phyloP scores from a whole-genome alignment of 306 rosid genomes.

The cucumber (Cucumis sativus) region Cucumber_9930_V3 NC_026657.2:29205501-29206000 shows the following conservation, averaged over 20 bases:
- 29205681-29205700: not conserved
- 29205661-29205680: not conserved
- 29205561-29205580: not conserved
- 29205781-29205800: constrained; percentile 48
- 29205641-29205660: not conserved
- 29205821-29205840: not conserved
- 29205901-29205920: too few relatives aligned
- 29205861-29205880: too few relatives aligned
- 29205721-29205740: constrained; percentile 49
- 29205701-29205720: constrained; percentile 56
- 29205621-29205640: too few relatives aligned
- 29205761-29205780: constrained; percentile 57
- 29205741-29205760: constrained; percentile 25
- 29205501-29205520: not conserved
- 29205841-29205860: too few relatives aligned
- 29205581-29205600: not conserved
- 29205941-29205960: too few relatives aligned
- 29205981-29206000: too few relatives aligned
- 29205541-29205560: not conserved
- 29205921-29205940: too few relatives aligned
- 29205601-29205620: not conserved
- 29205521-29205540: not conserved
- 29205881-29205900: too few relatives aligned
- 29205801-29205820: constrained; percentile 31
- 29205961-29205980: too few relatives aligned